phyloP scores from a whole-genome alignment of 768 basidiomycete genomes.

The Phlebiopsis gigantea region DNA sequence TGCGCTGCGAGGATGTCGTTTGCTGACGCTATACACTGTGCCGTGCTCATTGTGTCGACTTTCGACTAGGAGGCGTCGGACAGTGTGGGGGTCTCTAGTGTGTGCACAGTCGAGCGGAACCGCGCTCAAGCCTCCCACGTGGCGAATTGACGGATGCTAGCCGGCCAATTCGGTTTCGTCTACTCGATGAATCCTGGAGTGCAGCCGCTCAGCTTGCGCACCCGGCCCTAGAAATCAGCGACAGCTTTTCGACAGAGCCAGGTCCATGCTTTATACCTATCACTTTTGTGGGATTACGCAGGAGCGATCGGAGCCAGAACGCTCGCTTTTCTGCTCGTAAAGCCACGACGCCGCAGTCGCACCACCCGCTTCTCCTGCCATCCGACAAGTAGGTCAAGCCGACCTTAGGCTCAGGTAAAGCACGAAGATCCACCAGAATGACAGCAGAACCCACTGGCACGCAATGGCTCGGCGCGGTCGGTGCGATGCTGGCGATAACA shows the following conservation, averaged over 20 bases:
- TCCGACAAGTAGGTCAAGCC: not conserved
- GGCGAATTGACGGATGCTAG: not conserved
- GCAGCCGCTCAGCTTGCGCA: not conserved
- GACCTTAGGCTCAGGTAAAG: not conserved
- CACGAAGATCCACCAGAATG: not conserved
- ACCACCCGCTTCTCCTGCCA: not conserved
- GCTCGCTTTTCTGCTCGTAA: not conserved
- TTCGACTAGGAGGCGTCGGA: not conserved
- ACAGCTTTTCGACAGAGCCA: not conserved
- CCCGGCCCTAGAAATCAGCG: not conserved
- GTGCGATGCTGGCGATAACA: not conserved
- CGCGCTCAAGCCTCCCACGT: not conserved
- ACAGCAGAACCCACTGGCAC: not conserved
- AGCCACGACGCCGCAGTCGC: not conserved
- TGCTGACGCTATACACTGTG: slow-evolving; percentile 40
- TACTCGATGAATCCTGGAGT: not conserved
- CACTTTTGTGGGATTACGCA: not conserved
- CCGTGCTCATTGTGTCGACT: slow-evolving; percentile 6
- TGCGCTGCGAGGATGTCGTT: slow-evolving; percentile 64
- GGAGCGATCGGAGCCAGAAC: not conserved
- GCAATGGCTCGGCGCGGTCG: not conserved
- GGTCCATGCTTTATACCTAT: not conserved
- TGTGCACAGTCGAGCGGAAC: not conserved
- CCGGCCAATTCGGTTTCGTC: not conserved
- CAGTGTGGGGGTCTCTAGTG: not conserved